Evolutionary conservation across 805 yeast species (phyloP), one percentile per base, ranked within the genome.

Genomic region (Tetrapisispora iriomotensis): DNA sequence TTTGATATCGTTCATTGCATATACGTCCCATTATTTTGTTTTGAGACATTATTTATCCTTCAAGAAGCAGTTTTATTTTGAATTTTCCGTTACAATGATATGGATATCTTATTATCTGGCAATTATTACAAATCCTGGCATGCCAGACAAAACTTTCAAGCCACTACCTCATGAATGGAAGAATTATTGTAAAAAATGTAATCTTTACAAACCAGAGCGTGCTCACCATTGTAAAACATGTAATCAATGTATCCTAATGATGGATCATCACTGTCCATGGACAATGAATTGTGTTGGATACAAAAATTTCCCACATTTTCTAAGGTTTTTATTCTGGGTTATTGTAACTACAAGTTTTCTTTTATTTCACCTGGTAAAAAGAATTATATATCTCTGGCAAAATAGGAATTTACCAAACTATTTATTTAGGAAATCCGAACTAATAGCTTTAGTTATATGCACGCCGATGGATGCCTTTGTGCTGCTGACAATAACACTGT

Each of bases 201-300:
- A 76, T 29, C 61, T 58, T 29, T 77, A 71, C 60, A 87, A 87
- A 55, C 95, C 95, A 0, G 90, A 80, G 52, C 62, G 96, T 44
- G 54, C 85, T 4, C 96, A 87, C 55, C 96, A 87, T 62, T 87
- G 96, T 58, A 80, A 80, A 49, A 71, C 75, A 1, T 85, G 94
- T 53, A 67, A 72, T 10, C 57, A 53, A 29, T 87, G 96, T 59
- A 79, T 87, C n/a, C 57, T 87, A 41, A 73, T 75, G 54, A 88
- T 87, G 96, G 96, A 87, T 58, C 96, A 87, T 56, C 96, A 87
- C 62, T 79, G 81, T 43, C 95, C 96, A 0, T 88, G 96, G 96
- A 85, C 95, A 0, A 73, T 75, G 58, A 88, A 84, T 54, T 88
- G 96, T 54, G 90, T 88, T 17, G 96, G 96, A 0, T 77, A 75